Evolutionary conservation across 1,284 basidiomycete species (phyloP).

Genomic region (Xerocomus cyaneibrunnescens): DNA sequence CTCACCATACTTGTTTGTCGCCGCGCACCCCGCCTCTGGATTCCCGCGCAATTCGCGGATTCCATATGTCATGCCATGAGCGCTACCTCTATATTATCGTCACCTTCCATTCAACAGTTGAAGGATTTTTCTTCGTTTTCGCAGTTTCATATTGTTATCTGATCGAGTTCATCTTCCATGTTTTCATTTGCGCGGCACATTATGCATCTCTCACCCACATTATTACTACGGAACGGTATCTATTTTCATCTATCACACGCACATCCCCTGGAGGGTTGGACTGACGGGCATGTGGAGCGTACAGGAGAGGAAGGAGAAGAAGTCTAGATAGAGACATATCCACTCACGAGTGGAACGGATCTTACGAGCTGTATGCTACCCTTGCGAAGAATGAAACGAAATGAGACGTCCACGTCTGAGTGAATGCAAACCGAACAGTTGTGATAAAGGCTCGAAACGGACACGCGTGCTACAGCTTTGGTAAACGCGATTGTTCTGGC

Average conservation of each 20-base stretch:
- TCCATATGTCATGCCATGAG: constrained; percentile 2
- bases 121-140: constrained; percentile 12
- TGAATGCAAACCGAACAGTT: constrained; percentile 8
- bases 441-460: background rate
- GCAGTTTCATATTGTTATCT: constrained; percentile 32
- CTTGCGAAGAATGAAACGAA: constrained; percentile 26
- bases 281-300: constrained; percentile 10
- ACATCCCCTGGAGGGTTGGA: constrained; percentile 30
- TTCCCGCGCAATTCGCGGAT: constrained; percentile 23
- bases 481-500: background rate
- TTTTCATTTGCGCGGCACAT: constrained; percentile 23
- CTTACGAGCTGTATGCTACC: constrained; percentile 25
- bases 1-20: constrained; percentile 14
- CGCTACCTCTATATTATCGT: constrained; percentile 2
- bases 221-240: constrained; percentile 30
- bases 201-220: constrained; percentile 33
- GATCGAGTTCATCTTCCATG: constrained; percentile 23
- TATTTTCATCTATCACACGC: constrained; percentile 32
- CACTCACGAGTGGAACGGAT: constrained; percentile 21
- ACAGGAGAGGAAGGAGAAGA: constrained; percentile 9
- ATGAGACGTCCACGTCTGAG: constrained; percentile 21
- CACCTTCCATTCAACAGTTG: constrained; percentile 4
- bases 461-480: background rate
- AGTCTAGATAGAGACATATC: constrained; percentile 16
- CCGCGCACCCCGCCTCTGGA: constrained; percentile 18